Evolutionary conservation across 768 basidiomycete genomes (phyloP).

Genomic region (Phlebiopsis flavidoalba): DNA sequence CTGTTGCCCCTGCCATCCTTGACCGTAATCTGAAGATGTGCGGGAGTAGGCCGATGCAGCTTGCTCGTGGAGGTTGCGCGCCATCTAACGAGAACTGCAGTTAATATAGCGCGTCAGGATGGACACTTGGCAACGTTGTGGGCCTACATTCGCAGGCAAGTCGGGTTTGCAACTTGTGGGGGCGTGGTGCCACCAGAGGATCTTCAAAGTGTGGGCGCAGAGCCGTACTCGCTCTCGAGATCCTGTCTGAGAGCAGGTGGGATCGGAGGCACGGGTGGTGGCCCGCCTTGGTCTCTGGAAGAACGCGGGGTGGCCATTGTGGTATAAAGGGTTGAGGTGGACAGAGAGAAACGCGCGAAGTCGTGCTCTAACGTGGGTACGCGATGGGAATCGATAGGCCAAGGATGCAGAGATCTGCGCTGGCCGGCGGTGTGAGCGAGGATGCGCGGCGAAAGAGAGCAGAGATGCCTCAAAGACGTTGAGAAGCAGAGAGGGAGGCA

Average conservation of each 20-base stretch:
- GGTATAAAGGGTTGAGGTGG: neutral
- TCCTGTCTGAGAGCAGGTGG: conserved; percentile 34
- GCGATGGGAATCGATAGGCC: neutral
- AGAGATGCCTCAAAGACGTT: neutral
- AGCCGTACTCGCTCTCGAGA: conserved; percentile 23
- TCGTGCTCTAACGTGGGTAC: neutral
- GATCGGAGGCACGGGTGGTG: conserved; percentile 47
- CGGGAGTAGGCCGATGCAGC: conserved; percentile 12
- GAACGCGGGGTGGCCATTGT: conserved; percentile 17
- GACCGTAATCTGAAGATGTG: conserved; percentile 15
- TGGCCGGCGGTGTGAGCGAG: neutral
- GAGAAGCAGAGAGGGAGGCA: neutral
- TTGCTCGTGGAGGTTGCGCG: conserved; percentile 53
- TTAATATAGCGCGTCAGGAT: neutral
- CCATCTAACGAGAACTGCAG: conserved; percentile 45
- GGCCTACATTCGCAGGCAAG: conserved; percentile 59
- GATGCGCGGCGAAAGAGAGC: neutral
- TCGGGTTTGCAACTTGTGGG: conserved; percentile 57
- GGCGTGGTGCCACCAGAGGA: conserved; percentile 60
- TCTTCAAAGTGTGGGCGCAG: conserved; percentile 48
- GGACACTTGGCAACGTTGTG: neutral
- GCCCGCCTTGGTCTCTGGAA: conserved; percentile 9
- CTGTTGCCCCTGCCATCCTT: conserved; percentile 12
- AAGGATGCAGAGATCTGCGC: neutral
- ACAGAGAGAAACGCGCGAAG: neutral